Base-by-base conservation (phyloP, 2,329 filamentous ascomycete genomes). In the Colletotrichum sp. region DNA sequence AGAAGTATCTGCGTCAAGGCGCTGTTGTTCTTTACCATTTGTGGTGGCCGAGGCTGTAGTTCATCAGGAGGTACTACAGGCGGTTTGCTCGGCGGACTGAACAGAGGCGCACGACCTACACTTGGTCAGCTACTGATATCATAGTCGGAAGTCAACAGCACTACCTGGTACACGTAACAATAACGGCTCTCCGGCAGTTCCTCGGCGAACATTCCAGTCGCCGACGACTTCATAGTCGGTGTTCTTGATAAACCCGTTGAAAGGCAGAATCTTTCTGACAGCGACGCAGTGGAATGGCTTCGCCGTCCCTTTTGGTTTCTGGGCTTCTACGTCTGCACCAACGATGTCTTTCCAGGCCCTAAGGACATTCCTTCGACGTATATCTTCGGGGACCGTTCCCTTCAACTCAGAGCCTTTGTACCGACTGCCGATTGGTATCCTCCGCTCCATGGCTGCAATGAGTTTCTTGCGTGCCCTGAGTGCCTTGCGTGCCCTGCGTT, bases 1-100 rank as follows among this genome's bases (percentile, higher is more conserved):
- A 76, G 69, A 47, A 83, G 80, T 15, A 65, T 6, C 78, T 75
- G 38, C 81, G 76, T 66, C 81, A 83, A 27, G 76, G 79, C 15
- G 66, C 21, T 2, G 78, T 77, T 12, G 67, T 12, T 15, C 43
- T 61, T 7, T 36, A 31, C 15, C 54, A 31, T 8, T 57, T 47
- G n/a, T 47, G 8, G 27, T n/a, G 15, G 13, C 24, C 4, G 8
- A 8, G 0, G 0, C 54, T 57, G 21, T 16, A 6, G 11, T 2
- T 29, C 54, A 43, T 62, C 59, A 15, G 21, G 59, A 24, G 33
- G 13, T 11, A 62, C 18, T 24, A 4, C 27, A 36, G 16, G 33
- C 24, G 33, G 59, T 34, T 9, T 34, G 15, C 8, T 1, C 9
- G 13, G 33, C 24, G 34, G 33, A 29, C 15, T 11, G 33, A 38